Conservation (phyloP, 164 flowering plant species). For the Tetracentron sinense region DNA sequence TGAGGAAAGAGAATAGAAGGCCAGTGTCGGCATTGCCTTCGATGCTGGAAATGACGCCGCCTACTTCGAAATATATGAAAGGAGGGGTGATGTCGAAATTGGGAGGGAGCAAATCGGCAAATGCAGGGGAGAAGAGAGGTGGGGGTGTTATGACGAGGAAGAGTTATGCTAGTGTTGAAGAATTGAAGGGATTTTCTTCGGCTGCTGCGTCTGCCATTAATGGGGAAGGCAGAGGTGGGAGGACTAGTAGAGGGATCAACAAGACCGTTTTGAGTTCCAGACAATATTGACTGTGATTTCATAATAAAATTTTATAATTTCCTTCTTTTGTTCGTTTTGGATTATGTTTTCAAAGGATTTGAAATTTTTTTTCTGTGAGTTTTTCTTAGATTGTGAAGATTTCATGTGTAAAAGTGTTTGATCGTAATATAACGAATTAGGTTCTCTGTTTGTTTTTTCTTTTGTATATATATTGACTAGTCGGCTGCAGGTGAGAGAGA, state of each 20-base stretch:
- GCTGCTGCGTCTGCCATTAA: slow-evolving; percentile 46
- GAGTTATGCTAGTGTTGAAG: slow-evolving; percentile 60
- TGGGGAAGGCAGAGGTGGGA: slow-evolving; percentile 38
- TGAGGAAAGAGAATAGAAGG: slow-evolving; percentile 74
- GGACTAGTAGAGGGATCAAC: slow-evolving; percentile 16
- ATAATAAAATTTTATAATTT: too few relatives aligned
- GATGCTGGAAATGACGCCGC: slow-evolving; percentile 46
- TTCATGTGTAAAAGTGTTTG: slow-evolving; percentile 9
- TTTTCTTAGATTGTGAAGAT: slow-evolving; percentile 7
- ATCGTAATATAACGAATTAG: neutral
- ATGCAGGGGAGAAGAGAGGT: slow-evolving; percentile 46
- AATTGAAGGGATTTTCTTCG: slow-evolving; percentile 51
- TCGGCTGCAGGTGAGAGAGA: too few relatives aligned
- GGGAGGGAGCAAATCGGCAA: slow-evolving; percentile 62
- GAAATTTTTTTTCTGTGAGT: neutral
- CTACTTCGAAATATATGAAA: slow-evolving; percentile 25
- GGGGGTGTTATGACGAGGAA: slow-evolving; percentile 41
- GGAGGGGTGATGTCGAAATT: slow-evolving; percentile 21
- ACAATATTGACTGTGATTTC: slow-evolving; percentile 15
- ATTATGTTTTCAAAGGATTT: neutral
- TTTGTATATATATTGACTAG: too few relatives aligned
- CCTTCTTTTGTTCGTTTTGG: too few relatives aligned
- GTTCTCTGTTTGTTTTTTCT: too few relatives aligned
- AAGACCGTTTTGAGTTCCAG: slow-evolving; percentile 47
- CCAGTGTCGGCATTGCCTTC: slow-evolving; percentile 28